Evolutionary conservation across 2,329 filamentous ascomycete genomes (phyloP), one percentile per base, ranked within the genome.

Genomic region (Ophiostoma perfectum): DNA sequence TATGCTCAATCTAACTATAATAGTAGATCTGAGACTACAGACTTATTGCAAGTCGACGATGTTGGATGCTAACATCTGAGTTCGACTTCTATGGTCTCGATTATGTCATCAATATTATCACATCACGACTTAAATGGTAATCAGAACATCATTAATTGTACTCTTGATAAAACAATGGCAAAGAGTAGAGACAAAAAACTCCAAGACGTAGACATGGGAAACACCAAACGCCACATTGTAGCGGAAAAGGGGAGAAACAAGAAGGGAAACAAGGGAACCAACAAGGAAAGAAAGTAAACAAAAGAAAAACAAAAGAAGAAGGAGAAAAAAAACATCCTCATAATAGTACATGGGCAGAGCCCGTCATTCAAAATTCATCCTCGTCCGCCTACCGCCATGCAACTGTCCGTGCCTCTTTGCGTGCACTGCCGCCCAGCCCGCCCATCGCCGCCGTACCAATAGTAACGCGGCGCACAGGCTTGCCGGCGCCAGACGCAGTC

Each of bases 391-490:
- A 75, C 64, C 74, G 70, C 74, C 74, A 75, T 5, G 69, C 72
- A n/a, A 74, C 69, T 16, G 70, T 5, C 1, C 67, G 36, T 18
- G 60, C 60, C 58, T 64, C 60, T 12, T 64, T 62, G 66, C 64
- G 44, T 8, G 58, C 67, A 42, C 58, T 60, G 47, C 64, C 64
- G 18, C 41, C 60, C 38, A 69, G 52, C 3, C 65, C 45, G 16
- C 52, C 60, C 74, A 75, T 73, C 36, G 73, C 77, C 66, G 77
- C 75, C 67, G 77, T 72, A 45, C 79, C 78, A 73, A 81, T 81
- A 76, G 80, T 81, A 70, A 80, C 79, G 67, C 80, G 78, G 63
- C 80, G 66, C 39, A 67, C n/a, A 11, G 58, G 69, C 58, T 47
- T 72, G 70, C 49, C 64, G 11, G 64, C 52, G 3, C 16, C 41